Evolutionary conservation across 345 rosid genomes (phyloP).

Genomic region (Camelina sativa): DNA sequence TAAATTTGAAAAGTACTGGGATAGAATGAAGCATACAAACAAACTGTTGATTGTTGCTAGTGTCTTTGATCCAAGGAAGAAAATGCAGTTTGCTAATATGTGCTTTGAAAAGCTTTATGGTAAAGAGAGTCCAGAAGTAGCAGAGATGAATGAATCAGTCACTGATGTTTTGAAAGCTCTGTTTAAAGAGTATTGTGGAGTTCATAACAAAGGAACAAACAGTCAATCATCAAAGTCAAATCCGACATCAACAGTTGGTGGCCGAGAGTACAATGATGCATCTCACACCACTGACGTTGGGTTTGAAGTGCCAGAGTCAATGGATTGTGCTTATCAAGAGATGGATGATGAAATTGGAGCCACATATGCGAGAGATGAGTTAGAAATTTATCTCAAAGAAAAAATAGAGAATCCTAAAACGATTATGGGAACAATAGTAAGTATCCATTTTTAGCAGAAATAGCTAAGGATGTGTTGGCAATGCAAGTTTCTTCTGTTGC

Average conservation of each 20-base stretch:
- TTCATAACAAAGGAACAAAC: too few species aligned
- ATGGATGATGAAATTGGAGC: too few species aligned
- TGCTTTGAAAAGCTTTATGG: neutral
- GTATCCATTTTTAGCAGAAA: neutral
- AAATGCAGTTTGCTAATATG: neutral
- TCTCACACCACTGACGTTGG: too few species aligned
- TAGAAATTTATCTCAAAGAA: too few species aligned
- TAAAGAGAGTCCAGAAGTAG: neutral
- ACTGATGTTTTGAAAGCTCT: neutral
- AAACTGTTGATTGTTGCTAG: neutral
- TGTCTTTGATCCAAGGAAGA: neutral
- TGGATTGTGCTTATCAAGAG: too few species aligned
- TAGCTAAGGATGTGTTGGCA: neutral
- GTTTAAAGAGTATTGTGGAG: neutral
- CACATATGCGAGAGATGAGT: too few species aligned
- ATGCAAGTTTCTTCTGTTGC: neutral
- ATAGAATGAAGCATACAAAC: neutral
- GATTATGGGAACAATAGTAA: neutral
- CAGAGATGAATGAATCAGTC: neutral
- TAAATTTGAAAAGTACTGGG: constrained; percentile 1
- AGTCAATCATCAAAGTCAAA: too few species aligned
- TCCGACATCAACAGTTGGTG: too few species aligned
- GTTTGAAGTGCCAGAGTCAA: too few species aligned
- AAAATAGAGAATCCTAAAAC: too few species aligned
- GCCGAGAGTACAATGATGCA: too few species aligned